Conservation (phyloP, 1,284 basidiomycete genomes). For the Rhodotorula sp. region DNA sequence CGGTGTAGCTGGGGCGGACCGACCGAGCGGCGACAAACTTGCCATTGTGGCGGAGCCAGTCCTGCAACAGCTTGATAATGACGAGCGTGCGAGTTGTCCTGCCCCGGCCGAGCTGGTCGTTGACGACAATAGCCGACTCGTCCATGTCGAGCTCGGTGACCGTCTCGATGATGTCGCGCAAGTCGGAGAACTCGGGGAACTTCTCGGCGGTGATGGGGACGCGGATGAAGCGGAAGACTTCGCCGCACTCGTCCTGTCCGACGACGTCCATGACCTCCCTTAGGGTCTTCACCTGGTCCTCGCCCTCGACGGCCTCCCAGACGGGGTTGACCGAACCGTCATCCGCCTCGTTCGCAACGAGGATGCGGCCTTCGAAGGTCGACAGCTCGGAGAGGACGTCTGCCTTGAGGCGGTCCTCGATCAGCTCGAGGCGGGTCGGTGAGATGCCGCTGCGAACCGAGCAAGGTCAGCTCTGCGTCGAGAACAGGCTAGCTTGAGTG, state of each 20-base stretch:
- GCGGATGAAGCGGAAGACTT: slow-evolving; percentile 73
- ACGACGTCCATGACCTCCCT: slow-evolving; percentile 80
- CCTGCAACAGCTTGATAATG: slow-evolving; percentile 78
- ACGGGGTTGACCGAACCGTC: slow-evolving; percentile 89
- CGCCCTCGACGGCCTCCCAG: slow-evolving; percentile 78
- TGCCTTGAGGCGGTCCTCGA: slow-evolving; percentile 86
- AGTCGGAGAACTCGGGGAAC: slow-evolving; percentile 54
- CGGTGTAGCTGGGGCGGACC: slow-evolving; percentile 47
- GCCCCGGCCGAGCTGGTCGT: slow-evolving; percentile 90
- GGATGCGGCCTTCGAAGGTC: slow-evolving; percentile 77
- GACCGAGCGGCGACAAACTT: slow-evolving; percentile 9
- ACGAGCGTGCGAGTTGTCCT: slow-evolving; percentile 87
- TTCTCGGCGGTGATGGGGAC: slow-evolving; percentile 81
- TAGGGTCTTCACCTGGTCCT: slow-evolving; percentile 65
- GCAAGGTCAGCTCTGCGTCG: not conserved
- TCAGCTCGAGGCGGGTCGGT: slow-evolving; percentile 73
- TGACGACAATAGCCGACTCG: slow-evolving; percentile 82
- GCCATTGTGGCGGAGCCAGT: slow-evolving; percentile 66
- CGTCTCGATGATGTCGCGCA: slow-evolving; percentile 66
- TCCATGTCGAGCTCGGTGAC: slow-evolving; percentile 66
- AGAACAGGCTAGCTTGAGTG: not conserved
- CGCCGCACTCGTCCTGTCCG: slow-evolving; percentile 50
- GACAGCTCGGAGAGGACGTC: slow-evolving; percentile 83
- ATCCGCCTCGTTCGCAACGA: slow-evolving; percentile 84
- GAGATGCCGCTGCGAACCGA: slow-evolving; percentile 78